A percentile compares a stretch with the other conserved stretches of the same genome.
Conservation (phyloP, 2,329 filamentous ascomycete species). For the Acrocalymma vagum region DNA sequence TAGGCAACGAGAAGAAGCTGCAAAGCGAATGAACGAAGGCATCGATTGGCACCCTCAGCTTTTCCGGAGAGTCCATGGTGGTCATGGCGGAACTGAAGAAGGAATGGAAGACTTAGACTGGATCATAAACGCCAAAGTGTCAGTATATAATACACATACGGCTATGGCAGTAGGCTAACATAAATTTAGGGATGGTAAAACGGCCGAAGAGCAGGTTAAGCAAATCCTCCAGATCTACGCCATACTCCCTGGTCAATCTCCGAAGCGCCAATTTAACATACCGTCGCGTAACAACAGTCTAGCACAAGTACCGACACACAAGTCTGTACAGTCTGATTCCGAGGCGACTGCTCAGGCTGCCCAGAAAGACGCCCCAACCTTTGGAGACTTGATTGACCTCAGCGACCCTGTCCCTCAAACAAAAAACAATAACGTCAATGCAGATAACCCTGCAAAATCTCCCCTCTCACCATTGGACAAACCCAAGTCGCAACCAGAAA, state of each 20-base stretch:
- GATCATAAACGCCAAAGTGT: constrained; percentile 92
- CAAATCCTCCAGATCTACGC: constrained; percentile 90
- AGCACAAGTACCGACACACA: constrained; percentile 19
- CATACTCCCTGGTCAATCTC: constrained; percentile 79
- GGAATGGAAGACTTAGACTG: constrained; percentile 92
- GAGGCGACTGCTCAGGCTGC: constrained; percentile 10
- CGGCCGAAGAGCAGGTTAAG: constrained; percentile 74
- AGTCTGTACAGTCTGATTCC: constrained; percentile 1
- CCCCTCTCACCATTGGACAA: constrained; percentile 14
- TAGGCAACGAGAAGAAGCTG: constrained; percentile 86
- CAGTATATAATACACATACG: constrained; percentile 38
- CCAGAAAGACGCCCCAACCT: constrained; percentile 8
- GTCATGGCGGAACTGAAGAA: constrained; percentile 75
- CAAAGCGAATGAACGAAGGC: constrained; percentile 77
- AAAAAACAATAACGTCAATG: constrained; percentile 10
- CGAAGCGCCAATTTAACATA: constrained; percentile 61
- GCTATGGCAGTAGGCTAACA: constrained; percentile 10
- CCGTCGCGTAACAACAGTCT: constrained; percentile 58
- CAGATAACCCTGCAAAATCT: constrained; percentile 11
- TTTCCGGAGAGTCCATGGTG: constrained; percentile 78
- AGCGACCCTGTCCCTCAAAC: constrained; percentile 53
- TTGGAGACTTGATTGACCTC: constrained; percentile 63
- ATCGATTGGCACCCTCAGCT: constrained; percentile 88
- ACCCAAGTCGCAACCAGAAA: constrained; percentile 9
- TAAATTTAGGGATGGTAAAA: constrained; percentile 61